Conservation (phyloP, 805 yeast genomes). For the Candida railenensis region DNA sequence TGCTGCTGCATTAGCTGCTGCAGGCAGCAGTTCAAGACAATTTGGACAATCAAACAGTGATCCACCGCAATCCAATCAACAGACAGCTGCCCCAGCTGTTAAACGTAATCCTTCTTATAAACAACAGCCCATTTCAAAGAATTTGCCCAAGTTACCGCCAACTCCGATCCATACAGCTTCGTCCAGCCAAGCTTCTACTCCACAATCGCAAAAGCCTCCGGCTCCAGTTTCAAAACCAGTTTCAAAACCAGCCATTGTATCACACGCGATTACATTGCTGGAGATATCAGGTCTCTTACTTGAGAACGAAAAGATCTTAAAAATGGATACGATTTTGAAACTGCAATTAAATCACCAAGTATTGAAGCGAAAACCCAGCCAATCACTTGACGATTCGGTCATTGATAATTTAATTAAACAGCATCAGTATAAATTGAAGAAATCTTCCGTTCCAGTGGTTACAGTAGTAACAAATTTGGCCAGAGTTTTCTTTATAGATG, state of each 20-base stretch:
- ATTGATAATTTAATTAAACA: constrained; percentile 32
- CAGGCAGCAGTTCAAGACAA: constrained; percentile 4
- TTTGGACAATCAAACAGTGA: not conserved
- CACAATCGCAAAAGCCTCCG: not conserved
- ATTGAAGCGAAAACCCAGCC: constrained; percentile 15
- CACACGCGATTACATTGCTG: constrained; percentile 23
- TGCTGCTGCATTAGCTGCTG: constrained; percentile 2
- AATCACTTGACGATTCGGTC: constrained; percentile 25
- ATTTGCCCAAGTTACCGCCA: constrained; percentile 7
- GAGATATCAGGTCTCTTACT: constrained; percentile 32
- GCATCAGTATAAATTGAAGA: constrained; percentile 19
- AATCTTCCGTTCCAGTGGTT: constrained; percentile 28
- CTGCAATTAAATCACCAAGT: constrained; percentile 30
- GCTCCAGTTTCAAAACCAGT: constrained; percentile 2
- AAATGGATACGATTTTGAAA: constrained; percentile 37
- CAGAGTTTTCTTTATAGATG: constrained; percentile 40
- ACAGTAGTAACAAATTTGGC: constrained; percentile 41
- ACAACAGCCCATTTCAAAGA: constrained; percentile 5
- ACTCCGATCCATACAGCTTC: not conserved
- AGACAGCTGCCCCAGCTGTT: constrained; percentile 7
- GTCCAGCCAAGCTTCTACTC: no score
- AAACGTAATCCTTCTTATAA: constrained; percentile 1
- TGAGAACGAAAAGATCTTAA: constrained; percentile 38
- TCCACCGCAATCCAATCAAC: not conserved
- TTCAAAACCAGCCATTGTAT: no score